Evolutionary conservation across 441 rosid species (phyloP).

Genomic region (Sinapis alba): DNA sequence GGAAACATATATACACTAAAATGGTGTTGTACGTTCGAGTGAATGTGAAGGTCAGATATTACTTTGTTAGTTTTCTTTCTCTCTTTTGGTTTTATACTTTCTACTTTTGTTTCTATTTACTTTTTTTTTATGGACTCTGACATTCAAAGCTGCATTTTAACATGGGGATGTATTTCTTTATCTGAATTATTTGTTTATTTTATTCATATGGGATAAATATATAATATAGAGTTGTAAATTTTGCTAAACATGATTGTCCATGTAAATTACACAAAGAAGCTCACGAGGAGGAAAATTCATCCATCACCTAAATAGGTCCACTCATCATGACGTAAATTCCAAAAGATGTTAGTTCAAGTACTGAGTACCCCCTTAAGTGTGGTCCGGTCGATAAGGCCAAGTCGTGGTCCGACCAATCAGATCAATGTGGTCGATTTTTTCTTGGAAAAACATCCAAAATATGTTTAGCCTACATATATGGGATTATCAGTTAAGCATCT

Average conservation of each 20-base stretch:
- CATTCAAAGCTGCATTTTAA: constrained; percentile 33
- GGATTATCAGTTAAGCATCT: neutral
- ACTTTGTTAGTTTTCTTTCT: neutral
- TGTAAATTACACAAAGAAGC: constrained; percentile 24
- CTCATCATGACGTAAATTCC: constrained; percentile 35
- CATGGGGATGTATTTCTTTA: constrained; percentile 18
- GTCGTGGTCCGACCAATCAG: constrained; percentile 30
- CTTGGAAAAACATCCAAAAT: neutral
- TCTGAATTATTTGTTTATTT: constrained; percentile 6
- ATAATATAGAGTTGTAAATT: neutral
- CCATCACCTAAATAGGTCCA: constrained; percentile 25
- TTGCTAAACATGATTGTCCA: constrained; percentile 29
- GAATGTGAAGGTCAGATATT: constrained; percentile 21
- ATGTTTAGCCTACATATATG: neutral
- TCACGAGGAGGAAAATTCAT: constrained; percentile 28
- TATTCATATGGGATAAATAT: neutral
- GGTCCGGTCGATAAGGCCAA: constrained; percentile 27
- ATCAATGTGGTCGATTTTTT: neutral
- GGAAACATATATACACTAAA: neutral
- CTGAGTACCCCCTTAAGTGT: constrained; percentile 7
- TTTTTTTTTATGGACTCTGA: constrained; percentile 24
- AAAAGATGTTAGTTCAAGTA: constrained; percentile 31
- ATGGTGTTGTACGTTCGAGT: constrained; percentile 26
- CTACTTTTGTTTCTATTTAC: constrained; percentile 24
- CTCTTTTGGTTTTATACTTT: constrained; percentile 11